Evolutionary conservation across 2,329 filamentous ascomycete genomes (phyloP), one percentile per base, ranked within the genome.

Genomic region (Didymella keratinophila): DNA sequence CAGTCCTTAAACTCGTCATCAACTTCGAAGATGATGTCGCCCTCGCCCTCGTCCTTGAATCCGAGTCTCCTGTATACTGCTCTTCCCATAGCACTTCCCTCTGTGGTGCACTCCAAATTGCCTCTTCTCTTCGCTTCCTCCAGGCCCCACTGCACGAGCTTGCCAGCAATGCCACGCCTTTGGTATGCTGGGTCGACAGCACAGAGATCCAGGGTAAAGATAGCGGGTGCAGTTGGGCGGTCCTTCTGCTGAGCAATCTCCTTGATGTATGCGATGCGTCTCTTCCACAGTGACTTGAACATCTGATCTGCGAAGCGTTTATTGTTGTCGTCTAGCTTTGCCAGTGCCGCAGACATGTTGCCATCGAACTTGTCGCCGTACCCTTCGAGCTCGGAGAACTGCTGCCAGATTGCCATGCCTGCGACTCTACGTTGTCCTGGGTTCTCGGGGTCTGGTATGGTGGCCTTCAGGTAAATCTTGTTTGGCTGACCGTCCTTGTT

Each of bases 341-440:
- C 68, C 4, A 74, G 55, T 12, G 41, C 47, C 1, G 74, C 78
- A 23, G 57, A 61, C 21, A 69, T 44, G 30, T 67, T 61, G 14
- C 58, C 58, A 3, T 63, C 64, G 8, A 71, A 73, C 12, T 67
- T 60, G 25, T 82, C 79, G 12, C 85, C 85, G 47, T 78, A 68
- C 12, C 83, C 84, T 2, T 78, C 74, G 0, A 85, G 78, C 7
- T 76, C 70, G 0, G 84, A 86, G 0, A 76, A 70, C 62, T 87
- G 85, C 9, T 76, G 65, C 85, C 85, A 87, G 54, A 86, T 81
- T 2, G 85, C 83, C 27, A 83, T 58, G 16, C 85, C 85, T 10
- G 76, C 84, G n/a, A 86, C 75, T 36, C 58, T 61, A 4, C 64
- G 63, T 46, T 73, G 55, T 42, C 52, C 62, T 9, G 63, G 51